These are phyloP conservation scores for Alternaria gansuensis DNA, from an alignment of 2,329 filamentous ascomycete genomes.

Conservation along the genomic window DNA sequence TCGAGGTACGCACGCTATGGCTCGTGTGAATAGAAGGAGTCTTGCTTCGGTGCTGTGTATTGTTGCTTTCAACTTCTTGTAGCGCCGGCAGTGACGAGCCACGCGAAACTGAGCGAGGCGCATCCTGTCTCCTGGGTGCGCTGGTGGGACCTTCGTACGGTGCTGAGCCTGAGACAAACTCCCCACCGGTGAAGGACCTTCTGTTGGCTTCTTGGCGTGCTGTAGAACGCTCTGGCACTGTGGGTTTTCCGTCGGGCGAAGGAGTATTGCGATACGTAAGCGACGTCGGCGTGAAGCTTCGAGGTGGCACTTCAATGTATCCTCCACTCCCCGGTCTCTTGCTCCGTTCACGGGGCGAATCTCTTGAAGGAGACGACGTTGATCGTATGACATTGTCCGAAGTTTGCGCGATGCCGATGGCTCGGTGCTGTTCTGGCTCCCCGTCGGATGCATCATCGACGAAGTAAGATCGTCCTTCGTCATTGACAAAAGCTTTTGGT, in stretches of 20 bases:
- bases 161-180: slow-evolving; percentile 11
- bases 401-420: slow-evolving; percentile 56
- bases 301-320: slow-evolving; percentile 42
- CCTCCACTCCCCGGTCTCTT: slow-evolving; percentile 35
- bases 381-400: slow-evolving; percentile 51
- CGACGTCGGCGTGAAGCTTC: slow-evolving; percentile 34
- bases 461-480: slow-evolving; percentile 41
- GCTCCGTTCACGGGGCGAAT: slow-evolving; percentile 26
- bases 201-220: slow-evolving; percentile 34
- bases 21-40: slow-evolving; percentile 16
- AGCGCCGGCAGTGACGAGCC: slow-evolving; percentile 41
- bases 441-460: slow-evolving; percentile 42
- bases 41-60: slow-evolving; percentile 18
- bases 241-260: slow-evolving; percentile 37
- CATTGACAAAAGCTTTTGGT: slow-evolving; percentile 22
- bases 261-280: slow-evolving; percentile 38
- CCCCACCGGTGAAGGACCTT: slow-evolving; percentile 23
- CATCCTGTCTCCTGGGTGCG: slow-evolving; percentile 33
- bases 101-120: slow-evolving; percentile 34
- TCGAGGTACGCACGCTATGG: slow-evolving; percentile 23
- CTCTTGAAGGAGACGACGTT: slow-evolving; percentile 39
- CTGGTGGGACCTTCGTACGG: slow-evolving; percentile 21
- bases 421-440: slow-evolving; percentile 35
- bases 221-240: slow-evolving; percentile 32
- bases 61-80: slow-evolving; percentile 39